Percentiles rank a stretch among this genome's conserved stretches.
Evolutionary conservation across 2,329 filamentous ascomycete species (phyloP).

Genomic region (Xylariales sp.): DNA sequence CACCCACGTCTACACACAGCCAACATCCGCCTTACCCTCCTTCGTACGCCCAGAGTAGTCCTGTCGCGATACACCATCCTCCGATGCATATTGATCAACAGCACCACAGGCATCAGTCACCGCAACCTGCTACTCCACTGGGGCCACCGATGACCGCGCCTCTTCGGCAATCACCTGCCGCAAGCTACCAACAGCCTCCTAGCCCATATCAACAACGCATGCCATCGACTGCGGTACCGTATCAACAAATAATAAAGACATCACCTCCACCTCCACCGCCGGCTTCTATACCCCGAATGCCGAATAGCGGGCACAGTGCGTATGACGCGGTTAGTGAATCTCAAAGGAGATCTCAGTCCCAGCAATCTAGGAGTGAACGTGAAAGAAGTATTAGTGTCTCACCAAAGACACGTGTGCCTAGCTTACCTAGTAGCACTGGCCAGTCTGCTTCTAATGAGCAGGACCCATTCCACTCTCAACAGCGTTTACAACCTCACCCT

Average conservation of each 20-base stretch:
- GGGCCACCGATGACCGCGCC: conserved; percentile 61
- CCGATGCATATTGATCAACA: conserved; percentile 51
- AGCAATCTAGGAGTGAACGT: conserved; percentile 69
- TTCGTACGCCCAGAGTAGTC: conserved; percentile 65
- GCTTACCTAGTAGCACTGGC: conserved; percentile 53
- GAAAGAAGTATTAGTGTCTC: conserved; percentile 80
- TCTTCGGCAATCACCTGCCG: conserved; percentile 57
- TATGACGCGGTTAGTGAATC: conserved; percentile 59
- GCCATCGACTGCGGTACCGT: conserved; percentile 46
- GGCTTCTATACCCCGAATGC: conserved; percentile 53
- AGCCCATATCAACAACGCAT: conserved; percentile 71
- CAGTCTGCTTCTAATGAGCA: conserved; percentile 47
- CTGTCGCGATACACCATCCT: conserved; percentile 59
- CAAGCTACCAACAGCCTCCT: conserved; percentile 61
- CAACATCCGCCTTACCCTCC: conserved; percentile 64
- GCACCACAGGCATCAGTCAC: conserved; percentile 59
- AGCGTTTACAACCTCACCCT: conserved; percentile 34
- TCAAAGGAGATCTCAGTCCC: conserved; percentile 63
- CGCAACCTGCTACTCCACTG: conserved; percentile 66
- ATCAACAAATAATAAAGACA: conserved; percentile 48
- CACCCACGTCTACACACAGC: conserved; percentile 71
- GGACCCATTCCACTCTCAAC: conserved; percentile 54
- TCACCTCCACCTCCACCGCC: conserved; percentile 53
- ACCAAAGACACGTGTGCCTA: conserved; percentile 76
- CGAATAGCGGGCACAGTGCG: conserved; percentile 56